phyloP scores from a whole-genome alignment of 148 eudicot genomes.

The Rhododendron henanense region DNA sequence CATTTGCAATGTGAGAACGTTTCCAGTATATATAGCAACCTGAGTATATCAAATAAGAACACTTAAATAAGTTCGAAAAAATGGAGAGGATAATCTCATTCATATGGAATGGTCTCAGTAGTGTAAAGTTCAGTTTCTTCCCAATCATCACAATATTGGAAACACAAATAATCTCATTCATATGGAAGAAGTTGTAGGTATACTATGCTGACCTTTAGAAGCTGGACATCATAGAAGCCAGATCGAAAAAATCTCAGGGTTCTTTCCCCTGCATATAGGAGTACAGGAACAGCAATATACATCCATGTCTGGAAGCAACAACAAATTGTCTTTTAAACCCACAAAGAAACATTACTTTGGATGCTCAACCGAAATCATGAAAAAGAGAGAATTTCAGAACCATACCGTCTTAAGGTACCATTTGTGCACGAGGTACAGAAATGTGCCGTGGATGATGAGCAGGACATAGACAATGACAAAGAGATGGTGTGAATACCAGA shows the following conservation, averaged over 20 bases:
- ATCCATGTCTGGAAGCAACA: slow-evolving; percentile 75
- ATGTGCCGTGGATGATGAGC: slow-evolving; percentile 52
- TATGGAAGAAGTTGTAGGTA: background rate
- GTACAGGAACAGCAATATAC: slow-evolving; percentile 87
- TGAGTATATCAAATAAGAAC: slow-evolving; percentile 22
- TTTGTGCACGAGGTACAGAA: slow-evolving; percentile 45
- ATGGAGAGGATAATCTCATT: background rate
- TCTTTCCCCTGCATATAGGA: slow-evolving; percentile 92
- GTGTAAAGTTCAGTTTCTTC: background rate
- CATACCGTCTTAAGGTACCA: slow-evolving; percentile 60
- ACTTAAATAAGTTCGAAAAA: background rate
- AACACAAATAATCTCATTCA: background rate
- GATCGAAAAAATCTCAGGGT: slow-evolving; percentile 81
- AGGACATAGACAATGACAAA: slow-evolving; percentile 51
- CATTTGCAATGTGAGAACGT: slow-evolving; percentile 89
- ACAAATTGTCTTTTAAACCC: background rate
- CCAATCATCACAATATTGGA: background rate
- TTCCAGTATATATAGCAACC: slow-evolving; percentile 89
- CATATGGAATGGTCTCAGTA: background rate
- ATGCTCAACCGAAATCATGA: background rate
- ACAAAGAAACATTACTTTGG: background rate
- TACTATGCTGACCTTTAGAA: slow-evolving; percentile 60
- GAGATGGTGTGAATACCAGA: slow-evolving; percentile 74
- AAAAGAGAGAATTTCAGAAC: background rate
- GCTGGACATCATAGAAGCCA: slow-evolving; percentile 56